Evolutionary conservation across 2,329 filamentous ascomycete genomes (phyloP).

Genomic region (Thermothelomyces thermophilus): DNA sequence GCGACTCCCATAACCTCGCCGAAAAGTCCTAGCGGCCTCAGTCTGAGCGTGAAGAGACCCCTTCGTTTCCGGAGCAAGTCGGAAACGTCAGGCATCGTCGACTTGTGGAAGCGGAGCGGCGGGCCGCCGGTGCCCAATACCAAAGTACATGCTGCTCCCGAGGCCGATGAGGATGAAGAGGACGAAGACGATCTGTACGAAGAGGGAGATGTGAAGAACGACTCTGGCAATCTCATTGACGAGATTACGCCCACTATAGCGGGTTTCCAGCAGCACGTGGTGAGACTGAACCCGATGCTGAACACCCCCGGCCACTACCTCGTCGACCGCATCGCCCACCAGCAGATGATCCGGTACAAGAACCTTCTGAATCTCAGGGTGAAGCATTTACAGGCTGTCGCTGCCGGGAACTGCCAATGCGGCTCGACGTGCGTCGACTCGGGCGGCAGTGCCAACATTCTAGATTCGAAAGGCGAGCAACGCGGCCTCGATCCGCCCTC

Average conservation of each 20-base stretch:
- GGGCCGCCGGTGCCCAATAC: constrained; percentile 46
- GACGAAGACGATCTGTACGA: constrained; percentile 58
- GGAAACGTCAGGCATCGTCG: constrained; percentile 42
- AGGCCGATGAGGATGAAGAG: constrained; percentile 43
- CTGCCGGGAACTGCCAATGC: constrained; percentile 50
- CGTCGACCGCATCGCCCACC: constrained; percentile 73
- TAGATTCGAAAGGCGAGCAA: constrained; percentile 54
- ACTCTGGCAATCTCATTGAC: constrained; percentile 56
- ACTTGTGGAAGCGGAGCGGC: constrained; percentile 46
- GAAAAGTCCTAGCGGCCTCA: constrained; percentile 44
- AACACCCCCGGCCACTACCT: constrained; percentile 51
- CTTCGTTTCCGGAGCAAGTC: constrained; percentile 51
- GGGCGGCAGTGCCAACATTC: constrained; percentile 57
- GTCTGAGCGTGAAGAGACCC: constrained; percentile 40
- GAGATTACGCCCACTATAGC: constrained; percentile 64
- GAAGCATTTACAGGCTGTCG: constrained; percentile 59
- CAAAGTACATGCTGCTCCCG: constrained; percentile 28
- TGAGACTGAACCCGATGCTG: constrained; percentile 67
- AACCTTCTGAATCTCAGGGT: constrained; percentile 62
- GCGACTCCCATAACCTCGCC: constrained; percentile 47
- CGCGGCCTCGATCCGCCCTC: constrained; percentile 52
- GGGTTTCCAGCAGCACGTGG: constrained; percentile 70
- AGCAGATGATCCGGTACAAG: constrained; percentile 75
- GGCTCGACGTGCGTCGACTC: constrained; percentile 57
- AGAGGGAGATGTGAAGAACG: constrained; percentile 55